phyloP scores from a whole-genome alignment of 2,329 filamentous ascomycete species.

The Ophiostoma fasciatum region DNA sequence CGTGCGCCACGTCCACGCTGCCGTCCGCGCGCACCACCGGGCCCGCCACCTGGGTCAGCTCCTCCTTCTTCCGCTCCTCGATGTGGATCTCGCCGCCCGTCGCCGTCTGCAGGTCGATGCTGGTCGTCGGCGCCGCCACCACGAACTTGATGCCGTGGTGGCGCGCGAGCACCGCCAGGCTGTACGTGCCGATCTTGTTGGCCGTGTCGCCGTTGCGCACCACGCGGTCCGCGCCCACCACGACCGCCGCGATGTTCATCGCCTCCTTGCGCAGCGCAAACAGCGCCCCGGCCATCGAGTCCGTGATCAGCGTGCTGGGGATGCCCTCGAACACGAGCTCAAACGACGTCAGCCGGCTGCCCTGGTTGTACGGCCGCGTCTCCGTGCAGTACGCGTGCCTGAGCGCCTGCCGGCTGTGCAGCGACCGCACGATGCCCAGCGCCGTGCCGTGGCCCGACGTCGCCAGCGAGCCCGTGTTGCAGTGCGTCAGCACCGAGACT shows the following conservation, averaged over 20 bases:
- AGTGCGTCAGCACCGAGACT: constrained; percentile 86
- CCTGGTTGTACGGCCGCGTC: constrained; percentile 95
- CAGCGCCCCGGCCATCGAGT: constrained; percentile 89
- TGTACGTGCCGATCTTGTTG: constrained; percentile 96
- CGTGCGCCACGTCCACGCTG: constrained; percentile 44
- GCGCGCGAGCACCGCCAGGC: constrained; percentile 75
- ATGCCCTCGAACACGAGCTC: constrained; percentile 92
- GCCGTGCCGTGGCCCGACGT: constrained; percentile 97
- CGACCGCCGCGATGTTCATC: constrained; percentile 65
- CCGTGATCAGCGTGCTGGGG: constrained; percentile 80
- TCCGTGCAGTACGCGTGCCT: constrained; percentile 90
- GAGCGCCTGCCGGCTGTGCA: constrained; percentile 51
- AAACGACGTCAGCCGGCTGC: constrained; percentile 84
- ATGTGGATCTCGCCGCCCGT: constrained; percentile 74
- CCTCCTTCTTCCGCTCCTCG: constrained; percentile 67
- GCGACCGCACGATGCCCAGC: constrained; percentile 77
- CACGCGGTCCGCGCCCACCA: constrained; percentile 90
- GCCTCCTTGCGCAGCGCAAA: constrained; percentile 47
- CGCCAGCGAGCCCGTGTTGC: constrained; percentile 92
- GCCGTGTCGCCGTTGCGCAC: constrained; percentile 95
- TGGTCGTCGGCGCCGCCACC: constrained; percentile 87
- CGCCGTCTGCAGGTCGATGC: constrained; percentile 71
- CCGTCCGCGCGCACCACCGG: constrained; percentile 52
- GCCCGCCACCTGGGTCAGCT: constrained; percentile 75
- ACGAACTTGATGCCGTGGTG: constrained; percentile 88